Percentiles rank a stretch among this genome's conserved stretches.
Evolutionary conservation across 495 filamentous ascomycete genomes (phyloP).

Genomic region (Hypomontagnella monticulosa): DNA sequence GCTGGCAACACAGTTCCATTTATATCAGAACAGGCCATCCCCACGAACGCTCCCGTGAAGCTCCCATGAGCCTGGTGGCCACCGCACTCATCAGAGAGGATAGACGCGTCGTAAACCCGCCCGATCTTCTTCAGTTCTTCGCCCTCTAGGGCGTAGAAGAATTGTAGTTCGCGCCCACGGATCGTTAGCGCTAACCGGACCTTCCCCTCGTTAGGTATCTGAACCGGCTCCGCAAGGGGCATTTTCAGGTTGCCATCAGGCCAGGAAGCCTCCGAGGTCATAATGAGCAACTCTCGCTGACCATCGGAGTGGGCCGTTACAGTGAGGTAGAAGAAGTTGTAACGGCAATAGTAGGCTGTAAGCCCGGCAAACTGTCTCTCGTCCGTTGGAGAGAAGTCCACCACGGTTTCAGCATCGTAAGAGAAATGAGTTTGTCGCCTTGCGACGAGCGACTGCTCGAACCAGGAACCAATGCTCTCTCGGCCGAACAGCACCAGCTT

Average conservation of each 20-base stretch:
- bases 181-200: constrained; percentile 58
- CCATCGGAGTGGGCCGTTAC: constrained; percentile 64
- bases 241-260: constrained; percentile 55
- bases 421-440: constrained; percentile 64
- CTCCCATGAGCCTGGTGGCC: constrained; percentile 65
- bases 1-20: constrained; percentile 59
- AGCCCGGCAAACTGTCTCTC: constrained; percentile 66
- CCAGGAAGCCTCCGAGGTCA: constrained; percentile 61
- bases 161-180: constrained; percentile 59
- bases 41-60: constrained; percentile 67
- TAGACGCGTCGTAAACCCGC: constrained; percentile 61
- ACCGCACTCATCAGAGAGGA: constrained; percentile 65
- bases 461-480: constrained; percentile 64
- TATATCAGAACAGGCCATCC: constrained; percentile 63
- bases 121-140: constrained; percentile 61
- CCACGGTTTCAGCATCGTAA: constrained; percentile 64
- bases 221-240: constrained; percentile 49
- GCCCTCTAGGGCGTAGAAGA: constrained; percentile 58
- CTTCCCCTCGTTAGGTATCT: constrained; percentile 62
- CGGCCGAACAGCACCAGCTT: constrained; percentile 59
- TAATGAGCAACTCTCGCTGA: constrained; percentile 61
- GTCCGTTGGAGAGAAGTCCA: constrained; percentile 61
- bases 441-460: constrained; percentile 65
- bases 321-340: constrained; percentile 67
- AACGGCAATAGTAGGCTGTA: constrained; percentile 67